These are phyloP conservation scores for Puccinia sorghi DNA, from an alignment of 1,284 basidiomycete species.

Conservation along the genomic window DNA sequence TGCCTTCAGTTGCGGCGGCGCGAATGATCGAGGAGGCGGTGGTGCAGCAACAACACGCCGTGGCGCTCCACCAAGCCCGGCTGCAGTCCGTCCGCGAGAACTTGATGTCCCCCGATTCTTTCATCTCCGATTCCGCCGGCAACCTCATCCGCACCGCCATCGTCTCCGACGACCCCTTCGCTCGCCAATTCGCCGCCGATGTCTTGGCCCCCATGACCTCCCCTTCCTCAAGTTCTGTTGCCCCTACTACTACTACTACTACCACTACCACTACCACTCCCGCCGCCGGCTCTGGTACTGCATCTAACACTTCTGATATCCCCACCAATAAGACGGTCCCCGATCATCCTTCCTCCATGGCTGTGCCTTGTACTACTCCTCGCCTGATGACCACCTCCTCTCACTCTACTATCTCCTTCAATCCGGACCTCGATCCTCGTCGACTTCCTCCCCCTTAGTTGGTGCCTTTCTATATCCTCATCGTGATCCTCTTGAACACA, in stretches of 20 bases:
- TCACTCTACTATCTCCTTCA: too few relatives aligned
- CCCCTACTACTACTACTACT: background rate
- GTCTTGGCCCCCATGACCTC: slow-evolving; percentile 20
- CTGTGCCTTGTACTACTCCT: background rate
- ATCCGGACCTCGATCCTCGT: too few relatives aligned
- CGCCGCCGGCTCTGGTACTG: background rate
- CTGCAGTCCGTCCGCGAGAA: slow-evolving; percentile 36
- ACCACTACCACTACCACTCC: background rate
- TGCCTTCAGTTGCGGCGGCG: background rate
- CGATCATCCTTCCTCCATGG: too few relatives aligned
- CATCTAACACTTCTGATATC: too few relatives aligned
- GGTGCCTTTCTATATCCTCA: too few relatives aligned
- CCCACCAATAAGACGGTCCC: too few relatives aligned
- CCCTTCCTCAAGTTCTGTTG: background rate
- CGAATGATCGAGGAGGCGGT: background rate
- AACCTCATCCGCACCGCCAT: slow-evolving; percentile 15
- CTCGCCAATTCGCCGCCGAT: slow-evolving; percentile 32
- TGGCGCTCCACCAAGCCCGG: slow-evolving; percentile 17
- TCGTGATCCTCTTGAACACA: too few relatives aligned
- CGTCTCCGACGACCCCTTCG: slow-evolving; percentile 24
- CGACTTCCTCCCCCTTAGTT: too few relatives aligned
- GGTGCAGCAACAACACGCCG: slow-evolving; percentile 17
- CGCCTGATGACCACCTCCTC: background rate
- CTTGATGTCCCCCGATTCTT: slow-evolving; percentile 15
- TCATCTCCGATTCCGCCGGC: slow-evolving; percentile 18